A percentile compares a stretch with the other conserved stretches of the same genome.
phyloP scores from a whole-genome alignment of 1,284 basidiomycete species.

The Anthracocystis walkeri region DNA sequence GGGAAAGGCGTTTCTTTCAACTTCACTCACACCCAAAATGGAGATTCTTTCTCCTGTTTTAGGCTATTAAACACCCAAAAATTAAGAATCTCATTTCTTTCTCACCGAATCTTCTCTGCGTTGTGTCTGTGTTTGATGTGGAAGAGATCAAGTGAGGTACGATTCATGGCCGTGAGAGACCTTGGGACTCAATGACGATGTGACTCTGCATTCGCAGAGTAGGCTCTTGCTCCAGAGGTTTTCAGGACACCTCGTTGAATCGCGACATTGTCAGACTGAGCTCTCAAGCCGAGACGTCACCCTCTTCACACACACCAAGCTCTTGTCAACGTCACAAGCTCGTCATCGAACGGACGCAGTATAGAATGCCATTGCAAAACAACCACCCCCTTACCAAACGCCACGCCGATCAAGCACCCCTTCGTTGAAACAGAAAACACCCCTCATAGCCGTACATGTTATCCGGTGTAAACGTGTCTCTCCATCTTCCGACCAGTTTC shows the following conservation, averaged over 20 bases:
- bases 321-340: background rate
- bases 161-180: no score
- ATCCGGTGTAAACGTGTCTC: constrained; percentile 70
- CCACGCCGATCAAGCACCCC: constrained; percentile 17
- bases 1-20: background rate
- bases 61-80: constrained; percentile 7
- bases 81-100: no score
- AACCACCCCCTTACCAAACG: no score
- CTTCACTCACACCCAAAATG: constrained; percentile 4
- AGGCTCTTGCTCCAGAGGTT: no score
- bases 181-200: no score
- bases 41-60: background rate
- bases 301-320: background rate
- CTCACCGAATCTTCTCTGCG: no score
- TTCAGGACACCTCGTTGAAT: no score
- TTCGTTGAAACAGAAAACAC: constrained; percentile 47
- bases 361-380: background rate
- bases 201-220: no score
- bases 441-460: constrained; percentile 69
- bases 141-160: no score
- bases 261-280: no score
- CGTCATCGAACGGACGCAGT: background rate
- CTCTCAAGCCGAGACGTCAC: background rate
- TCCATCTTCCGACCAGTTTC: constrained; percentile 69
- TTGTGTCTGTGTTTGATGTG: no score